phyloP scores from a whole-genome alignment of 2,329 filamentous ascomycete genomes.

The Aureobasidium uvarum region DNA sequence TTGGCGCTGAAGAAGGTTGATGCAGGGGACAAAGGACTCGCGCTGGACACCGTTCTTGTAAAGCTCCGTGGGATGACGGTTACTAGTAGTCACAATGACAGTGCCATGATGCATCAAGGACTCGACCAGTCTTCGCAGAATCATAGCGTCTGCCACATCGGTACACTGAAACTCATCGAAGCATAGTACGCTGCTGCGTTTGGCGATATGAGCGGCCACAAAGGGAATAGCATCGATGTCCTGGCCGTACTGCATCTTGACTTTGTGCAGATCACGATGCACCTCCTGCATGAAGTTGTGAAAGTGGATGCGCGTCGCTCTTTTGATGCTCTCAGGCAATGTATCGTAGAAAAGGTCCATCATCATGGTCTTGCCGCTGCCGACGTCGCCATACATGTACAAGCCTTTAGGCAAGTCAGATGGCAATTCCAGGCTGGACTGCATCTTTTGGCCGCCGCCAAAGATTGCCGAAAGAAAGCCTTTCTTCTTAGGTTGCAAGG shows the following conservation, averaged over 20 bases:
- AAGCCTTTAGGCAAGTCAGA: conserved; percentile 73
- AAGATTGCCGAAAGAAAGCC: conserved; percentile 62
- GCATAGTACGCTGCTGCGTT: conserved; percentile 80
- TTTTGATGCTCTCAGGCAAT: conserved; percentile 71
- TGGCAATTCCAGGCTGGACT: conserved; percentile 17
- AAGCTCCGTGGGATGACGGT: conserved; percentile 91
- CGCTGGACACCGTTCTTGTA: conserved; percentile 99
- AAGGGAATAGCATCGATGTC: conserved; percentile 89
- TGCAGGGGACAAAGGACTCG: conserved; percentile 92
- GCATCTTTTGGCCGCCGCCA: conserved; percentile 42
- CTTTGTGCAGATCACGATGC: conserved; percentile 82
- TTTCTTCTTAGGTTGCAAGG: conserved; percentile 56
- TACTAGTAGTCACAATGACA: conserved; percentile 92
- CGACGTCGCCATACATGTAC: conserved; percentile 95
- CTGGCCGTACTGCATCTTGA: conserved; percentile 85
- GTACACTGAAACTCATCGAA: conserved; percentile 99
- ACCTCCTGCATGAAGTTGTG: conserved; percentile 99
- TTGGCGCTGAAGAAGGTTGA: conserved; percentile 80
- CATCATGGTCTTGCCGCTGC: conserved; percentile 97
- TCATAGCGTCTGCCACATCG: conserved; percentile 98
- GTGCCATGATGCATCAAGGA: conserved; percentile 95
- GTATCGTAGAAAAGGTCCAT: conserved; percentile 99
- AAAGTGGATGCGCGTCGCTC: conserved; percentile 94
- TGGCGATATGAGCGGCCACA: conserved; percentile 90
- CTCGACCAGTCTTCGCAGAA: conserved; percentile 81